Percentiles rank a stretch among this genome's conserved stretches.
Evolutionary conservation across 768 basidiomycete species (phyloP).

Genomic region (Mycena capillaripes): DNA sequence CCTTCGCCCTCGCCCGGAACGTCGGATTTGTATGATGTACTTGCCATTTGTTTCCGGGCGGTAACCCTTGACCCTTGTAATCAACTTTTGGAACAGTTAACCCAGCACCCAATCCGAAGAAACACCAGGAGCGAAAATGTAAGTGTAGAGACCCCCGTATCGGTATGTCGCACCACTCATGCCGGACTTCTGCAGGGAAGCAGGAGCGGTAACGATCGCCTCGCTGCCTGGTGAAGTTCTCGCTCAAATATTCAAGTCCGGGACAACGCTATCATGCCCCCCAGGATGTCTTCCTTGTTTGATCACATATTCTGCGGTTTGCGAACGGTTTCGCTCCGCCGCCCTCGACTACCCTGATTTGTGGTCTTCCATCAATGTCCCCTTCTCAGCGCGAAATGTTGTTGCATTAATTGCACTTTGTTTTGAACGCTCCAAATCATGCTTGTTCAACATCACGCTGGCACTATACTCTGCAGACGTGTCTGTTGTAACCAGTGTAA

Average conservation of each 20-base stretch:
- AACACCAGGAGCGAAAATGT: neutral
- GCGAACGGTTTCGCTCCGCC: slow-evolving; percentile 20
- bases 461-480: slow-evolving; percentile 12
- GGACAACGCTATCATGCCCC: slow-evolving; percentile 5
- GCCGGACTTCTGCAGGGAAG: neutral
- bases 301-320: slow-evolving; percentile 24
- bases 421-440: slow-evolving; percentile 36
- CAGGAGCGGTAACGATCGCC: neutral
- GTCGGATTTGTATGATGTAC: neutral
- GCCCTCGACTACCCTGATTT: slow-evolving; percentile 33
- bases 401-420: slow-evolving; percentile 15
- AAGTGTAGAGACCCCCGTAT: neutral
- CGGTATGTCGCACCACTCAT: neutral
- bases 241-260: slow-evolving; percentile 30
- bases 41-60: neutral
- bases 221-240: slow-evolving; percentile 25
- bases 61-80: neutral
- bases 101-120: too few species aligned
- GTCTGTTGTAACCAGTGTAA: slow-evolving; percentile 20
- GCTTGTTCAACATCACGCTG: slow-evolving; percentile 33
- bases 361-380: slow-evolving; percentile 26
- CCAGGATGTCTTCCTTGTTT: slow-evolving; percentile 23
- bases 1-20: neutral
- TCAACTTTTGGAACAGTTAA: too few species aligned
- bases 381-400: slow-evolving; percentile 18